Conservation (phyloP, 2,329 filamentous ascomycete species). For the Cytospora paraplurivora region DNA sequence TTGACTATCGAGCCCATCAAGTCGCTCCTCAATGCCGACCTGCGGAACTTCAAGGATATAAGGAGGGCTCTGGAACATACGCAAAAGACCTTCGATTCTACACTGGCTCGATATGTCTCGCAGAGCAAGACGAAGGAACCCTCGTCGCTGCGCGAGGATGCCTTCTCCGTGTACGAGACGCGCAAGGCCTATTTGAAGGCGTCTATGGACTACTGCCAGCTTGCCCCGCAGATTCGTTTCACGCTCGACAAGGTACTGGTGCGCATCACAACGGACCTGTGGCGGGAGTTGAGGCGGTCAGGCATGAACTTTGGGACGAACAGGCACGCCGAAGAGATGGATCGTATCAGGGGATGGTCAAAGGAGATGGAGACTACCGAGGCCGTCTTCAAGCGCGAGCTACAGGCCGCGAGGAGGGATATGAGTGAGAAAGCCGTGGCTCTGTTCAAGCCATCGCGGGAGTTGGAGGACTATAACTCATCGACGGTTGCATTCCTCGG, state of each 20-base stretch:
- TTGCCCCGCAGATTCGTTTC: slow-evolving; percentile 82
- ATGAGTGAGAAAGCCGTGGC: slow-evolving; percentile 77
- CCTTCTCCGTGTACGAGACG: slow-evolving; percentile 91
- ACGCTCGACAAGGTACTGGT: slow-evolving; percentile 86
- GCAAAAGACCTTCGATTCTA: slow-evolving; percentile 82
- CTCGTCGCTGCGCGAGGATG: slow-evolving; percentile 88
- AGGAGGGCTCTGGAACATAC: slow-evolving; percentile 74
- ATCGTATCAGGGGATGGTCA: slow-evolving; percentile 88
- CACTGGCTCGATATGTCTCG: slow-evolving; percentile 76
- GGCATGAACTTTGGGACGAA: slow-evolving; percentile 68
- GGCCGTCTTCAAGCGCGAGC: slow-evolving; percentile 76
- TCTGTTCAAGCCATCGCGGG: slow-evolving; percentile 77
- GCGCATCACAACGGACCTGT: slow-evolving; percentile 80
- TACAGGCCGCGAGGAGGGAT: slow-evolving; percentile 76
- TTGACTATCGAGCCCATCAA: slow-evolving; percentile 81
- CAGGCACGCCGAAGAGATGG: slow-evolving; percentile 78
- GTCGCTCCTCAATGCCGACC: slow-evolving; percentile 74
- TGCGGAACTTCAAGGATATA: slow-evolving; percentile 84
- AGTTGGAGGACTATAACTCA: slow-evolving; percentile 88
- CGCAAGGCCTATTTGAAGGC: slow-evolving; percentile 88
- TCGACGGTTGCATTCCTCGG: slow-evolving; percentile 89
- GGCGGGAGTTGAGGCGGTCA: slow-evolving; percentile 78
- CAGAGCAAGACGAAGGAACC: slow-evolving; percentile 94
- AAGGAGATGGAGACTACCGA: slow-evolving; percentile 94
- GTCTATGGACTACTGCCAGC: slow-evolving; percentile 89